These are phyloP conservation scores for Wallacemonas sp. DNA, from an alignment of 208 protist species.

Conservation along the genomic window DNA sequence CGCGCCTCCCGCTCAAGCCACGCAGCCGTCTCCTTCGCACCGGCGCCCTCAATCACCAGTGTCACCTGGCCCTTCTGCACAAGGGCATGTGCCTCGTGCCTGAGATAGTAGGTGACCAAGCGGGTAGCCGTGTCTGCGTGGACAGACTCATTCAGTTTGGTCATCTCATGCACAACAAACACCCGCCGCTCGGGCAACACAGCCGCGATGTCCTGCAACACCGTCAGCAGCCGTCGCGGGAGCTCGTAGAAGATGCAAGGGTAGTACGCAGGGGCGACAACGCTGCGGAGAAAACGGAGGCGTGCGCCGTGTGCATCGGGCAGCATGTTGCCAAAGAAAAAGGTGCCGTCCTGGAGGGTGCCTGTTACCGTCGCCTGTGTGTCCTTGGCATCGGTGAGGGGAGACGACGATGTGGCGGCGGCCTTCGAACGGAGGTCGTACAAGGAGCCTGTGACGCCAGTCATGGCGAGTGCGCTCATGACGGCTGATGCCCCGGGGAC, in stretches of 20 bases:
- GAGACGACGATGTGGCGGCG: not conserved
- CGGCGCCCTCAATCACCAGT: slow-evolving; percentile 73
- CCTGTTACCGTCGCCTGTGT: not conserved
- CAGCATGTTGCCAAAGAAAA: slow-evolving; percentile 87
- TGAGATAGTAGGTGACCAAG: slow-evolving; percentile 71
- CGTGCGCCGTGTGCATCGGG: slow-evolving; percentile 61
- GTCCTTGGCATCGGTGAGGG: not conserved
- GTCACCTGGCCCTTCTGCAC: slow-evolving; percentile 82
- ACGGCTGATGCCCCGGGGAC: slow-evolving; percentile 81
- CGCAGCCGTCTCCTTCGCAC: slow-evolving; percentile 53
- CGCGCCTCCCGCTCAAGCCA: slow-evolving; percentile 49
- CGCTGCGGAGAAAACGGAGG: slow-evolving; percentile 59
- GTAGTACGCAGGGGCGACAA: slow-evolving; percentile 53
- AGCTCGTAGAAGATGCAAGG: slow-evolving; percentile 90
- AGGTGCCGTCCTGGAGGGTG: slow-evolving; percentile 67
- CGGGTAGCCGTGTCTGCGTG: slow-evolving; percentile 79
- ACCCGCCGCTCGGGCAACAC: slow-evolving; percentile 72
- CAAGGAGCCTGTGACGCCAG: slow-evolving; percentile 61
- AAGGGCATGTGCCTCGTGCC: slow-evolving; percentile 63
- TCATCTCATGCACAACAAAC: slow-evolving; percentile 84
- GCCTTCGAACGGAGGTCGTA: slow-evolving; percentile 26
- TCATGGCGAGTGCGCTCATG: slow-evolving; percentile 73
- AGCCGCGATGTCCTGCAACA: slow-evolving; percentile 82
- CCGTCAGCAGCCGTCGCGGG: slow-evolving; percentile 69
- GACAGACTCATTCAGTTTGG: slow-evolving; percentile 89